A percentile compares a stretch with the other conserved stretches of the same genome.
Evolutionary conservation across 148 eudicot species (phyloP).

Genomic region (Chenopodium suecicum): DNA sequence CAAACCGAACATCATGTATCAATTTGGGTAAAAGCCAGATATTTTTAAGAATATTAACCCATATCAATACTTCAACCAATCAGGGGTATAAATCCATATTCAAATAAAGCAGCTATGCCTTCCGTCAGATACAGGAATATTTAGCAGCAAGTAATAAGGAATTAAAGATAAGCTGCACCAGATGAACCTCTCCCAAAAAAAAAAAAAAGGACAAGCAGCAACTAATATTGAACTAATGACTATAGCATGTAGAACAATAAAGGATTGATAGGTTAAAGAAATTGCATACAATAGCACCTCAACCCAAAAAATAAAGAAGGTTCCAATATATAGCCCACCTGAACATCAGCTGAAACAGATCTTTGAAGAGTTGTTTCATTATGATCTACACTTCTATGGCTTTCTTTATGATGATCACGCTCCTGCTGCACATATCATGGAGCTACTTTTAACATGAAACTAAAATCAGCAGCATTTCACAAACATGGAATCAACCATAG

Average conservation of each 20-base stretch:
- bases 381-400: slow-evolving; percentile 6
- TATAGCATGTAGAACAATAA: not conserved
- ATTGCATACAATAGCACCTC: not conserved
- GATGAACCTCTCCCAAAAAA: not conserved
- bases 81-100: not conserved
- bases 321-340: slow-evolving; percentile 16
- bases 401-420: not conserved
- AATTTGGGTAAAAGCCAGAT: not conserved
- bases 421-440: slow-evolving; percentile 9
- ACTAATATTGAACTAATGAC: not conserved
- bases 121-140: not conserved
- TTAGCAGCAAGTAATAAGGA: not conserved
- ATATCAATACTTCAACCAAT: not conserved
- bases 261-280: not conserved
- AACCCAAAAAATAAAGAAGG: not conserved
- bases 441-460: not conserved
- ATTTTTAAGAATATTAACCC: not conserved
- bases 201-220: too few species aligned
- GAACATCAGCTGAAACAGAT: slow-evolving; percentile 26
- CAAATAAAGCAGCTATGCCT: not conserved
- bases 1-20: not conserved
- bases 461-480: not conserved
- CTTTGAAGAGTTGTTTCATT: slow-evolving; percentile 20
- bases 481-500: not conserved
- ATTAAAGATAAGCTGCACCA: not conserved